Evolutionary conservation across 768 basidiomycete genomes (phyloP).

Genomic region (Pleurotus tuber-regium): DNA sequence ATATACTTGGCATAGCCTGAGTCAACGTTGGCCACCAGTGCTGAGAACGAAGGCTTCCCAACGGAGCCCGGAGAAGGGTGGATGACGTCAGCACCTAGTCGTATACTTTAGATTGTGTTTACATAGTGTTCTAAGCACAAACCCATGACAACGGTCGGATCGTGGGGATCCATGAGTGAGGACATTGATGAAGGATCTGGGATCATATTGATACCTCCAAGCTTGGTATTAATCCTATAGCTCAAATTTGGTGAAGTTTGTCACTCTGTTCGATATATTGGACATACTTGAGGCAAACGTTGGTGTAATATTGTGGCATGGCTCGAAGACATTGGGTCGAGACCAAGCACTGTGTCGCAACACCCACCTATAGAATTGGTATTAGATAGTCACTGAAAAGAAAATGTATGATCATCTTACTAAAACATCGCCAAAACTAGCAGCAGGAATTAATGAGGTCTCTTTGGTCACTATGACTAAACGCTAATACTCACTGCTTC

Average conservation of each 20-base stretch:
- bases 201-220: slow-evolving; percentile 80
- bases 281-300: slow-evolving; percentile 74
- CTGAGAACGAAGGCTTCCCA: slow-evolving; percentile 79
- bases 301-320: slow-evolving; percentile 77
- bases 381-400: neutral
- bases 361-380: slow-evolving; percentile 47
- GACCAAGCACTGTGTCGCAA: slow-evolving; percentile 80
- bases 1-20: slow-evolving; percentile 71
- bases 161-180: slow-evolving; percentile 62
- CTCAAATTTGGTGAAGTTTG: neutral
- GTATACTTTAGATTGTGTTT: neutral
- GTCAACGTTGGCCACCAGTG: slow-evolving; percentile 82
- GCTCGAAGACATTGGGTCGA: slow-evolving; percentile 61
- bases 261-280: neutral
- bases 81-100: slow-evolving; percentile 76
- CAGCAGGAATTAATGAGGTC: neutral
- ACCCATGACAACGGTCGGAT: slow-evolving; percentile 82
- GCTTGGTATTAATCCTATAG: slow-evolving; percentile 74
- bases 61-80: slow-evolving; percentile 81
- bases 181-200: slow-evolving; percentile 67
- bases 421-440: slow-evolving; percentile 62
- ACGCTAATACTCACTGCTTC: slow-evolving; percentile 65
- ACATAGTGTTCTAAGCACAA: neutral
- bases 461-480: neutral
- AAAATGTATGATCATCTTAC: neutral